These are phyloP conservation scores for Sphagnum contortum DNA, from an alignment of 225 moss, liverwort and hornwort species.

Conservation along the genomic window DNA sequence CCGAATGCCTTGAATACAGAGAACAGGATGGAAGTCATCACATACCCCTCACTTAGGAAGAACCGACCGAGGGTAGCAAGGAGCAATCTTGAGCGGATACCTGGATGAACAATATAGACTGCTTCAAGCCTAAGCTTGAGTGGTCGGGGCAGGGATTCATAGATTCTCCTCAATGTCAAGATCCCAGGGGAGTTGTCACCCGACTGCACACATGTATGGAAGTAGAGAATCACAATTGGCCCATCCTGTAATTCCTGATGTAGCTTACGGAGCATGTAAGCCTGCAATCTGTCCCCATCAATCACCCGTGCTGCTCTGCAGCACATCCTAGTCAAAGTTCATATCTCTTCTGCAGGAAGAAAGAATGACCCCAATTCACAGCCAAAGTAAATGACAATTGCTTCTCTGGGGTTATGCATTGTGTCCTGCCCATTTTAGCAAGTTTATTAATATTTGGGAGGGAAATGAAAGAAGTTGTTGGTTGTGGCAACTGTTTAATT, in stretches of 20 bases:
- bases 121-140: slow-evolving; percentile 57
- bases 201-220: slow-evolving; percentile 68
- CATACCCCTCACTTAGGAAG: slow-evolving; percentile 78
- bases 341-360: not conserved
- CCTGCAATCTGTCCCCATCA: slow-evolving; percentile 52
- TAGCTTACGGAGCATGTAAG: slow-evolving; percentile 50
- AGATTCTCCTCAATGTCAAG: slow-evolving; percentile 58
- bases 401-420: too few species aligned
- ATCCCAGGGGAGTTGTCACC: slow-evolving; percentile 69
- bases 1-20: too few species aligned
- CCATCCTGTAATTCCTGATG: slow-evolving; percentile 41
- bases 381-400: too few species aligned
- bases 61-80: slow-evolving; percentile 70
- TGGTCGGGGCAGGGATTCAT: slow-evolving; percentile 57
- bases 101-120: slow-evolving; percentile 77
- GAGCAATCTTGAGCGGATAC: slow-evolving; percentile 58
- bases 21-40: too few species aligned
- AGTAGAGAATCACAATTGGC: slow-evolving; percentile 59
- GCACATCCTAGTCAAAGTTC: not conserved
- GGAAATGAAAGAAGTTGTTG: too few species aligned
- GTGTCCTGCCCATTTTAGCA: not conserved
- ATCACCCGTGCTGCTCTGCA: slow-evolving; percentile 60
- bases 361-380: not conserved
- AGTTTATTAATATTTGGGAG: too few species aligned
- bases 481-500: too few species aligned